phyloP scores from a whole-genome alignment of 768 basidiomycete species.

The Boletus huronensis region DNA sequence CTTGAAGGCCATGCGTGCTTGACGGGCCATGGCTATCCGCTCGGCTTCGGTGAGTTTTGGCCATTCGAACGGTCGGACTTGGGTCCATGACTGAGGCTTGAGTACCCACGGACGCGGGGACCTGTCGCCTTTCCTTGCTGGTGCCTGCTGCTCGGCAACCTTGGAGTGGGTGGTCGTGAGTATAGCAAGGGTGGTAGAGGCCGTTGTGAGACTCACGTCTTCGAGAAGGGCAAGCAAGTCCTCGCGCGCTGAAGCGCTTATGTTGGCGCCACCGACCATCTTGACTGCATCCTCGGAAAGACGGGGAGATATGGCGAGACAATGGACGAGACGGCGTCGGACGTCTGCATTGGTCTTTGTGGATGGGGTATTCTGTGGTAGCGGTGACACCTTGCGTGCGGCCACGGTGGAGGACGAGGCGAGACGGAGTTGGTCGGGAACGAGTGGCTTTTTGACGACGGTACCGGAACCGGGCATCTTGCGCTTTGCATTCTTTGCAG shows the following conservation, averaged over 20 bases:
- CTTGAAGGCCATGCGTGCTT: slow-evolving; percentile 47
- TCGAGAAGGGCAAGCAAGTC: slow-evolving; percentile 49
- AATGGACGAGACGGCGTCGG: slow-evolving; percentile 45
- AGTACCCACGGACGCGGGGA: slow-evolving; percentile 48
- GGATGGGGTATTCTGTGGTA: slow-evolving; percentile 19
- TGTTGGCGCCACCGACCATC: slow-evolving; percentile 44
- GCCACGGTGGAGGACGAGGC: slow-evolving; percentile 28
- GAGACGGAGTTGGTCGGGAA: slow-evolving; percentile 31
- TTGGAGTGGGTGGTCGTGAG: slow-evolving; percentile 21
- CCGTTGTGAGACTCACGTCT: slow-evolving; percentile 37
- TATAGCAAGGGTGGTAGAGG: too few species aligned
- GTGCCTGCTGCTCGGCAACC: slow-evolving; percentile 47
- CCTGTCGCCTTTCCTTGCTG: slow-evolving; percentile 35
- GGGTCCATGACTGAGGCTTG: slow-evolving; percentile 56
- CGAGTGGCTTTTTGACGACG: slow-evolving; percentile 21
- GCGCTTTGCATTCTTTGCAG: slow-evolving; percentile 42
- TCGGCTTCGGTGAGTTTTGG: slow-evolving; percentile 46
- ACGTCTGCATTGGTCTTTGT: slow-evolving; percentile 21
- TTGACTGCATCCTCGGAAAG: slow-evolving; percentile 36
- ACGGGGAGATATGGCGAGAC: slow-evolving; percentile 49
- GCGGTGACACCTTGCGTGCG: slow-evolving; percentile 31
- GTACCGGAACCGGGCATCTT: slow-evolving; percentile 34
- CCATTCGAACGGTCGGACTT: slow-evolving; percentile 70
- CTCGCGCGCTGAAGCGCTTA: slow-evolving; percentile 33
- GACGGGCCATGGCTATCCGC: slow-evolving; percentile 46